A percentile compares a stretch with the other conserved stretches of the same genome.
These are phyloP conservation scores for Phytopythium ostracodes DNA, from an alignment of 352 stramenopile genomes.

Conservation along the genomic window DNA sequence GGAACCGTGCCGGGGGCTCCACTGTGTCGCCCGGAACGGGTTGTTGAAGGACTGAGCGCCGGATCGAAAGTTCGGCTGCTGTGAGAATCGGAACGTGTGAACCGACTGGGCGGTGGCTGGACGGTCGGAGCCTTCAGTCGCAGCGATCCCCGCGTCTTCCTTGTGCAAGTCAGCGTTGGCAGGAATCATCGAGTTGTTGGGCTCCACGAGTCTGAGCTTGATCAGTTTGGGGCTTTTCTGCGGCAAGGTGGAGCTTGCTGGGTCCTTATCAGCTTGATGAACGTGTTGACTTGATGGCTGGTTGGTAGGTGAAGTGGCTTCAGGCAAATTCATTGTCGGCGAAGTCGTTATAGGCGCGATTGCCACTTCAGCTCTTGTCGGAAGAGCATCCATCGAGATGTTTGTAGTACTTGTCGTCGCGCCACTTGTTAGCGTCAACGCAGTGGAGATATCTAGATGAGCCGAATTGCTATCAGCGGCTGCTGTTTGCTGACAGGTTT, in stretches of 20 bases:
- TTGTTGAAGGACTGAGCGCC: conserved; percentile 32
- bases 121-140: neutral
- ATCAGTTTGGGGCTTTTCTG: neutral
- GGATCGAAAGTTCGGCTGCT: conserved; percentile 37
- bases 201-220: neutral
- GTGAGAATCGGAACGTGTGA: conserved; percentile 38
- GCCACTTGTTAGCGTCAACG: too few species aligned
- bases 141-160: neutral
- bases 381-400: too few species aligned
- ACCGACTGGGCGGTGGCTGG: neutral
- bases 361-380: too few species aligned
- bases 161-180: neutral
- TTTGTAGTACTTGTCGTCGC: too few species aligned
- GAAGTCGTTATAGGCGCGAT: too few species aligned
- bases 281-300: neutral
- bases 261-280: too few species aligned
- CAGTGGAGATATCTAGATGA: too few species aligned
- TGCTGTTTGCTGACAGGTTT: too few species aligned
- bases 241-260: neutral
- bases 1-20: conserved; percentile 36
- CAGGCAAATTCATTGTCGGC: too few species aligned
- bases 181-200: neutral
- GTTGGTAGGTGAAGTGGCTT: too few species aligned
- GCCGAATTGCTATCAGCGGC: too few species aligned
- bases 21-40: conserved; percentile 32